These are phyloP conservation scores for Ormosia emarginata DNA, from an alignment of 306 rosid species.

Conservation along the genomic window DNA sequence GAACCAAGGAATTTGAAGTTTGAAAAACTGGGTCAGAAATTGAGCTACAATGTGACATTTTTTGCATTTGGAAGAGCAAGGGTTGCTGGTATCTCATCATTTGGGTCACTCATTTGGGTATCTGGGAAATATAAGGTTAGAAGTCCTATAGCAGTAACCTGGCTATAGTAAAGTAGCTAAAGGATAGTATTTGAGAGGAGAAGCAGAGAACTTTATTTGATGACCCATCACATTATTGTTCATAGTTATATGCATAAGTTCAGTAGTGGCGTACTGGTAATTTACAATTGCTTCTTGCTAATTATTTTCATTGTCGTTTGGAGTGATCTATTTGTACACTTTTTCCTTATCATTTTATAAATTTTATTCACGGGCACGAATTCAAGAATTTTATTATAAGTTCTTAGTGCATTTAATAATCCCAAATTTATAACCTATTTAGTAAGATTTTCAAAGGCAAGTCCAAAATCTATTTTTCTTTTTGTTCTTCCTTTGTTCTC, in stretches of 20 bases:
- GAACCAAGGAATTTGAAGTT: slow-evolving; percentile 46
- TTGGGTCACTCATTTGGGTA: slow-evolving; percentile 57
- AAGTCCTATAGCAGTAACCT: slow-evolving; percentile 70
- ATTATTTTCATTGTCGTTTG: not conserved
- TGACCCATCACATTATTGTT: not conserved
- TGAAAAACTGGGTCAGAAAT: slow-evolving; percentile 41
- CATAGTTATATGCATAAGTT: not conserved
- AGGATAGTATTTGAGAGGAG: not conserved
- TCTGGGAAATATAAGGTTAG: slow-evolving; percentile 44
- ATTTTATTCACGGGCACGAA: not conserved
- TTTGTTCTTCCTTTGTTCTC: too few relatives aligned
- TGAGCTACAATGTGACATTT: slow-evolving; percentile 55
- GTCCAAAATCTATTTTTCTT: too few relatives aligned
- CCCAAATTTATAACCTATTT: not conserved
- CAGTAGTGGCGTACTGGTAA: not conserved
- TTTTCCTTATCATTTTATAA: not conserved
- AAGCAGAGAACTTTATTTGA: not conserved
- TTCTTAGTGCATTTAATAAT: not conserved
- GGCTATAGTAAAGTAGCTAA: slow-evolving; percentile 28
- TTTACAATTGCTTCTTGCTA: not conserved
- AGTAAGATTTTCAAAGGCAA: too few relatives aligned
- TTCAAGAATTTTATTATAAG: not conserved
- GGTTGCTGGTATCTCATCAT: slow-evolving; percentile 28
- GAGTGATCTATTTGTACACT: not conserved
- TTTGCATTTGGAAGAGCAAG: slow-evolving; percentile 21